Evolutionary conservation across 305 asterid species (phyloP).

Genomic region (Rubia occidens): DNA sequence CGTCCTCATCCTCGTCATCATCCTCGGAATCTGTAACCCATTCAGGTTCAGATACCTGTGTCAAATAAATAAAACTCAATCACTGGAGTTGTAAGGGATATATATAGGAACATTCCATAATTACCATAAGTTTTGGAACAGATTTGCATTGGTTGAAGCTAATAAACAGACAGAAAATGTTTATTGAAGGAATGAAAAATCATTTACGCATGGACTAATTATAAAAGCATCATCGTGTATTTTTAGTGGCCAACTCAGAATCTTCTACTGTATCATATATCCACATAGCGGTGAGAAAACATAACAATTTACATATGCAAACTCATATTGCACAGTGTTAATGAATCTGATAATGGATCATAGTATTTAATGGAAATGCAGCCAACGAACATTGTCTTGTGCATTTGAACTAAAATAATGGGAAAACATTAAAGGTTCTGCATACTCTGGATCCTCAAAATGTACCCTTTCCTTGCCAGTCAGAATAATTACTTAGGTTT

Average conservation of each 20-base stretch:
- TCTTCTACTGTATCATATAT: background rate
- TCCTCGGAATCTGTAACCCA: constrained; percentile 84
- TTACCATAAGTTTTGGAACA: background rate
- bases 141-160: background rate
- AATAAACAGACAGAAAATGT: constrained; percentile 3
- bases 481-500: background rate
- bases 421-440: background rate
- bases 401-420: background rate
- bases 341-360: background rate
- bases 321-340: background rate
- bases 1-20: constrained; percentile 50
- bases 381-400: background rate
- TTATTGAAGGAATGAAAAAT: background rate
- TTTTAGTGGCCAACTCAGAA: background rate
- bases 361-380: background rate
- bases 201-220: background rate
- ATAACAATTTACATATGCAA: background rate
- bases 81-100: constrained; percentile 11
- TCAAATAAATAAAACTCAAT: constrained; percentile 13
- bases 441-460: too few species aligned
- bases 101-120: background rate
- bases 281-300: background rate
- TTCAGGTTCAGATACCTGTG: constrained; percentile 86
- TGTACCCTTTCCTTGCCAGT: background rate
- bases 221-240: background rate